Base-by-base conservation (phyloP, 2,329 filamentous ascomycete genomes). In the Bretziella fagacearum region DNA sequence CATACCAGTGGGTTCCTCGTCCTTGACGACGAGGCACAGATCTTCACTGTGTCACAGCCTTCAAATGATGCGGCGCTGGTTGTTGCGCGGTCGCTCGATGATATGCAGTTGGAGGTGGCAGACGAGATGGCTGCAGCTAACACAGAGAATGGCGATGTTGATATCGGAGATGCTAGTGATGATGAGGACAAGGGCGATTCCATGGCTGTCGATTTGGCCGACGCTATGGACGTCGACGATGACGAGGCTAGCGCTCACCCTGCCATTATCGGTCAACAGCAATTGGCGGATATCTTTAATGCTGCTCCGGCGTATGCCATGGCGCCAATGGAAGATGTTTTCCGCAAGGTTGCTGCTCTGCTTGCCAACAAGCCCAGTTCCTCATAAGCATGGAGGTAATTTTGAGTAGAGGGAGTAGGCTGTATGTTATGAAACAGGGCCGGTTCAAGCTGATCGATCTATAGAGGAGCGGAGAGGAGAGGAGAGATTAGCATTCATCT, bases 21-120 rank as follows among this genome's bases (percentile, higher is more conserved):
- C 7, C 62, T 94, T 4, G 85, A 93, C 58, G 71, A 79, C n/a
- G 69, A 74, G 0, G 84, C 84, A 11, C 79, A 83, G 55, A 67
- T 93, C 32, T 77, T 76, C 63, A 73, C 71, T 23, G 58, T 77
- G 29, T 66, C 68, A 30, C 74, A 81, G 57, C 72, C 72, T 55
- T 71, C 73, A 26, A 68, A 74, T 49, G 67, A 73, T 25, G 64
- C 66, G 2, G 63, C 69, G 2, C 60, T 73, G 1, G 61, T 66
- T 3, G 63, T 74, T 20, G 70, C 71, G 3, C 70, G 72, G 55
- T 69, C 74, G 11, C 64, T 77, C 26, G 66, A 68, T 20, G 70
- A 74, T 36, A 62, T 77, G 39, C 63, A 64, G 37, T 64, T 77
- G 18, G 65, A 72, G 15, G 61, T 60, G 10, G 54, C 55, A 13